These are phyloP conservation scores for Plectosphaerella cucumerina DNA, from an alignment of 2,329 filamentous ascomycete species.

Conservation along the genomic window DNA sequence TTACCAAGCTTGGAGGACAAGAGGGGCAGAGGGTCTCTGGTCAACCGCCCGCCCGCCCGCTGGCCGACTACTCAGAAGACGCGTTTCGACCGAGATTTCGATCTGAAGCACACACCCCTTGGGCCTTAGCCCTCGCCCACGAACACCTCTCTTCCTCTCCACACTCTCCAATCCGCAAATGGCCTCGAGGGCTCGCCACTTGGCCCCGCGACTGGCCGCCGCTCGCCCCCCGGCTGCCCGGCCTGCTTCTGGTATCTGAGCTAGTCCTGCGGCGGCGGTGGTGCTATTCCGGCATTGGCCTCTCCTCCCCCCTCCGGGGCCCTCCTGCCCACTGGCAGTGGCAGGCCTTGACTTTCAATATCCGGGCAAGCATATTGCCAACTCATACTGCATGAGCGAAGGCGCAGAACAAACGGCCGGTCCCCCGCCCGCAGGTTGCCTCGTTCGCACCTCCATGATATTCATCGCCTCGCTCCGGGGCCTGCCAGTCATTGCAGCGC, in stretches of 20 bases:
- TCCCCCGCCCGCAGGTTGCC: conserved; percentile 37
- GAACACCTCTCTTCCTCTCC: not conserved
- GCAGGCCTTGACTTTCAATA: conserved; percentile 26
- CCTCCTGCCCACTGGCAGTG: too few relatives aligned
- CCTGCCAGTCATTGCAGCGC: not conserved
- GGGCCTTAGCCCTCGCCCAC: not conserved
- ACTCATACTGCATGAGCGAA: conserved; percentile 70
- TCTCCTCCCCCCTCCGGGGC: not conserved
- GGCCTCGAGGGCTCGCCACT: not conserved
- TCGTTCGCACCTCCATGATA: conserved; percentile 24
- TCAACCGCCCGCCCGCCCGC: too few relatives aligned
- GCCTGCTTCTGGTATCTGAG: not conserved
- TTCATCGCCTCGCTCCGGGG: not conserved
- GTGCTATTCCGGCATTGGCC: not conserved
- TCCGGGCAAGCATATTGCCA: conserved; percentile 60
- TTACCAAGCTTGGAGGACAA: not conserved
- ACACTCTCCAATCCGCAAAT: too few relatives aligned
- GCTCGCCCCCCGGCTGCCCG: not conserved
- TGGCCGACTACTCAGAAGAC: not conserved
- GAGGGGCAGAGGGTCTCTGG: too few relatives aligned
- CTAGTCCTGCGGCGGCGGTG: not conserved
- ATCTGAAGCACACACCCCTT: not conserved
- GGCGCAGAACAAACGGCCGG: conserved; percentile 10
- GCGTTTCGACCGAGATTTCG: conserved; percentile 1
- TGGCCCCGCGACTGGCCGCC: not conserved